Evolutionary conservation across 2,329 filamentous ascomycete species (phyloP), one percentile per base, ranked within the genome.

Genomic region (Rhytidhysteron rufulum): DNA sequence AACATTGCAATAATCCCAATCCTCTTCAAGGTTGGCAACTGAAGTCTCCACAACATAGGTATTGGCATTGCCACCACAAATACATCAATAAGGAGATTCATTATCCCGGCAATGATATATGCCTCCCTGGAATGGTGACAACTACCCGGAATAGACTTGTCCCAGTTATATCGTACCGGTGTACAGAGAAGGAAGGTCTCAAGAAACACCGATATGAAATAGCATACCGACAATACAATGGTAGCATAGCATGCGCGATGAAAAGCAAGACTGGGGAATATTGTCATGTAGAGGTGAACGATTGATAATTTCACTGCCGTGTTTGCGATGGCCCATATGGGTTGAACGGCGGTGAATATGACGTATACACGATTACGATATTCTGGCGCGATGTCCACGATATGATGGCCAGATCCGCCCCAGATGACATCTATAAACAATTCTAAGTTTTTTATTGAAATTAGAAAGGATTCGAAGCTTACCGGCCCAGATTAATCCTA

Each of bases 1-100:
- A 65, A 63, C 46, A 65, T 59, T 25, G 50, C 37, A 34, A 58
- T 48, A n/a, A 65, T 41, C 27, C 46, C 46, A 4, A 63, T 19
- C 43, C 59, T 65, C 34, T 59, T 62, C 32, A 49, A 46, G 4
- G 40, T 17, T 8, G 34, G 41, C 20, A 65, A 43, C 10, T 49
- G 47, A 5, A 65, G 30, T 2, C 25, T 25, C 18, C 41, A 41
- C 2, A 58, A 19, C 7, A 52, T 33, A 0, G 51, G 52, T 15
- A 57, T 45, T 4, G 55, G 52, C 4, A 54, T 35, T 3, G 33
- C 15, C 3, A 50, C 24, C 4, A 54, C 37, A 2, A 45, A 18
- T 2, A 55, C 4, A 17, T 58, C 54, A 16, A 53, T 43, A 2
- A 49, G 11, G 6, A 55, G 46, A 31, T 54, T 54, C n/a, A 53